These are phyloP conservation scores for Fusarium setosum DNA, from an alignment of 2,329 filamentous ascomycete genomes.

Conservation along the genomic window DNA sequence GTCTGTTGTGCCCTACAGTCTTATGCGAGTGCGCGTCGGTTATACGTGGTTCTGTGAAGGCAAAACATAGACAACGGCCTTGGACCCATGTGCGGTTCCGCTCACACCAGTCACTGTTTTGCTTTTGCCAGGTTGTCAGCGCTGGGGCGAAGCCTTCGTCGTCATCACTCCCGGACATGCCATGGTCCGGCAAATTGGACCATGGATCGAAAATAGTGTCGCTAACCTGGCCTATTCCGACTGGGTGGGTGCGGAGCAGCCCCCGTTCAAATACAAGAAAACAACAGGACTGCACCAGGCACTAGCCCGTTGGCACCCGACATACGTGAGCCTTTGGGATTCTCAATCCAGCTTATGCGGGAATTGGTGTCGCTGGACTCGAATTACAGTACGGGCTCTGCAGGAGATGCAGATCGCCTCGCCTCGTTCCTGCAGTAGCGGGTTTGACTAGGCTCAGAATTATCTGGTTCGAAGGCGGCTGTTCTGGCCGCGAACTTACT, in stretches of 20 bases:
- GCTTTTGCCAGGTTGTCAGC: conserved; percentile 22
- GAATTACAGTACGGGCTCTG: neutral
- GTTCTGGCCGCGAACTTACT: neutral
- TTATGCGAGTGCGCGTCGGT: neutral
- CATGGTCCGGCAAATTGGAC: conserved; percentile 17
- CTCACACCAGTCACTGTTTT: conserved; percentile 4
- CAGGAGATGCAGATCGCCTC: conserved; percentile 31
- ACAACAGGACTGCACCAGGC: conserved; percentile 20
- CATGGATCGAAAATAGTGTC: conserved; percentile 24
- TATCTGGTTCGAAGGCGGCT: conserved; percentile 23
- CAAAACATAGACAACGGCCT: neutral
- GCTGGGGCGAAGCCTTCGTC: conserved; percentile 17
- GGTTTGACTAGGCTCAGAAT: conserved; percentile 30
- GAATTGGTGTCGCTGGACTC: conserved; percentile 21
- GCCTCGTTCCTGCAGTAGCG: conserved; percentile 43
- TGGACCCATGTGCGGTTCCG: conserved; percentile 25
- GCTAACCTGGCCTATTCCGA: neutral
- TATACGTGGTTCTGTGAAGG: neutral
- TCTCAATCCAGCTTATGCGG: conserved; percentile 24
- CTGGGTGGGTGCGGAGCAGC: no score
- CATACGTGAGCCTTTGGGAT: conserved; percentile 1
- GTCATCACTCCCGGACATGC: conserved; percentile 16
- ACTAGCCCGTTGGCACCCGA: conserved; percentile 24
- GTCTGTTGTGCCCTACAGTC: conserved; percentile 9
- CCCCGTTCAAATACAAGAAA: neutral